These are phyloP conservation scores for Glycine latifolia DNA, from an alignment of 306 rosid genomes.

Conservation along the genomic window DNA sequence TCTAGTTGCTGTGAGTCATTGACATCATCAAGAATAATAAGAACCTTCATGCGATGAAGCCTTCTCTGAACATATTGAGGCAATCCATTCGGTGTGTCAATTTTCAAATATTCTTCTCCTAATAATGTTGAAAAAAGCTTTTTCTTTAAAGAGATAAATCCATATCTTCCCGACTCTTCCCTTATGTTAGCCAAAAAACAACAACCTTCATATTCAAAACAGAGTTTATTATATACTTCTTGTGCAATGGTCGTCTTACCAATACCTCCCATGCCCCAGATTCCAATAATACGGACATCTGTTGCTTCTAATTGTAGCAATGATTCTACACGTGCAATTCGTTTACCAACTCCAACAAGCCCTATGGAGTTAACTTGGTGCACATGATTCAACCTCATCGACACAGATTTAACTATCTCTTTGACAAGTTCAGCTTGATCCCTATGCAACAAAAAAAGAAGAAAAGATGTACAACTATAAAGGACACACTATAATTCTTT, in stretches of 20 bases:
- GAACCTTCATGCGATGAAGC: constrained; percentile 18
- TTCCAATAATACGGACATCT: constrained; percentile 31
- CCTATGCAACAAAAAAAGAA: background rate
- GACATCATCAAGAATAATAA: constrained; percentile 42
- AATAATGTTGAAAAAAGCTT: background rate
- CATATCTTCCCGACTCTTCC: constrained; percentile 14
- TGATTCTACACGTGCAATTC: constrained; percentile 29
- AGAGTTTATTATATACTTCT: background rate
- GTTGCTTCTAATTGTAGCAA: background rate
- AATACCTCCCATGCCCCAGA: constrained; percentile 35
- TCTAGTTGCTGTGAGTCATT: background rate
- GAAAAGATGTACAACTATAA: too few relatives aligned
- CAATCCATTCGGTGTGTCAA: background rate
- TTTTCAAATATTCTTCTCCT: background rate
- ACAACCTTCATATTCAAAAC: background rate
- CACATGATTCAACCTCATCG: background rate
- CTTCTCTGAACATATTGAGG: background rate
- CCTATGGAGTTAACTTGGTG: background rate
- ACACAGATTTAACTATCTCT: background rate
- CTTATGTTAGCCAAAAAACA: constrained; percentile 19
- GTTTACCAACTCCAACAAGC: constrained; percentile 17
- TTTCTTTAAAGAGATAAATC: constrained; percentile 1
- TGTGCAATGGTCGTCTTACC: constrained; percentile 2
- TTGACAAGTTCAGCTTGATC: constrained; percentile 11
- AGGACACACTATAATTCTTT: too few relatives aligned